phyloP scores from a whole-genome alignment of 495 filamentous ascomycete species.

The Xylaria intraflava region DNA sequence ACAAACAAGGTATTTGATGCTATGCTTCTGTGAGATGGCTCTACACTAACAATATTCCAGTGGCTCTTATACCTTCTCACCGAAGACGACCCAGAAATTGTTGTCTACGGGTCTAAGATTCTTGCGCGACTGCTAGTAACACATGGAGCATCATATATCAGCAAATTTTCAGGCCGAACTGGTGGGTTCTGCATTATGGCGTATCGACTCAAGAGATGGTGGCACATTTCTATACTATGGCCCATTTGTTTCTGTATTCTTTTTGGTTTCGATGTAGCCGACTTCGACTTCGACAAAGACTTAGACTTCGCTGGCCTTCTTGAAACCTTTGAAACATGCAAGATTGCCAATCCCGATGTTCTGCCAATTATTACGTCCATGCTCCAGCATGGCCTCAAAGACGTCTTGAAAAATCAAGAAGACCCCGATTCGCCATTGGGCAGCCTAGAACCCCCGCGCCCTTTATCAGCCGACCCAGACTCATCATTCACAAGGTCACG shows the following conservation, averaged over 20 bases:
- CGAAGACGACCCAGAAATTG: constrained; percentile 76
- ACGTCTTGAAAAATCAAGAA: constrained; percentile 55
- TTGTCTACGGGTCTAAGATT: constrained; percentile 76
- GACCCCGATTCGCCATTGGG: constrained; percentile 48
- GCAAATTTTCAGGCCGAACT: constrained; percentile 76
- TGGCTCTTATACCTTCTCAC: constrained; percentile 93
- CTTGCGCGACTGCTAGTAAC: constrained; percentile 76
- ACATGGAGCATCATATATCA: constrained; percentile 70
- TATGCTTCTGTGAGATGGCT: constrained; percentile 13
- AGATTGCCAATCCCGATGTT: constrained; percentile 69
- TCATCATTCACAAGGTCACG: constrained; percentile 30
- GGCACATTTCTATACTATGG: constrained; percentile 82
- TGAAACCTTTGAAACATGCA: constrained; percentile 60
- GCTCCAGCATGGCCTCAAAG: constrained; percentile 73
- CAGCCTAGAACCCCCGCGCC: constrained; percentile 16
- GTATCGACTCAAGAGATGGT: constrained; percentile 76
- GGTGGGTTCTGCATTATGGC: constrained; percentile 83
- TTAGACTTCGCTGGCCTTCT: constrained; percentile 68
- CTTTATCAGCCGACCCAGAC: constrained; percentile 13
- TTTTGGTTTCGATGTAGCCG: constrained; percentile 73
- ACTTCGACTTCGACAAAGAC: constrained; percentile 62
- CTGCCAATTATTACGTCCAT: constrained; percentile 77
- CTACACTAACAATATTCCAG: constrained; percentile 48
- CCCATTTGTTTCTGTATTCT: constrained; percentile 82
- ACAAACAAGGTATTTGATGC: constrained; percentile 76